Conservation (phyloP, 2,329 filamentous ascomycete genomes). For the Lachnellula suecica region DNA sequence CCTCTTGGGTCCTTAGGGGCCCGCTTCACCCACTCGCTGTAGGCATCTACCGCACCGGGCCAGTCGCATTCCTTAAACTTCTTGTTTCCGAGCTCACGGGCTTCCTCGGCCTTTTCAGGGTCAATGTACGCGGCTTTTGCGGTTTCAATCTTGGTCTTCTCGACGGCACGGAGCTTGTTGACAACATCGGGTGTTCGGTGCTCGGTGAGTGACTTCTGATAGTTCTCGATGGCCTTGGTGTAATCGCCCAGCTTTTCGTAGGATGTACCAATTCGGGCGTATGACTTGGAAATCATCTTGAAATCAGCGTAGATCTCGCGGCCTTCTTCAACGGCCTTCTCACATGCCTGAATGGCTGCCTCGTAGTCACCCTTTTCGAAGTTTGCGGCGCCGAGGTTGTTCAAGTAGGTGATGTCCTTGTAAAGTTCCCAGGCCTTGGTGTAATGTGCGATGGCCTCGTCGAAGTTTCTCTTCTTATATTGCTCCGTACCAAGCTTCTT, state of each 20-base stretch:
- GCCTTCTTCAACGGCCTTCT: constrained; percentile 86
- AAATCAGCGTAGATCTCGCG: constrained; percentile 91
- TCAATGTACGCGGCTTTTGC: constrained; percentile 82
- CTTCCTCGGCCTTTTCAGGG: constrained; percentile 90
- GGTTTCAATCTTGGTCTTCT: constrained; percentile 79
- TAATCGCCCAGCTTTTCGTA: constrained; percentile 90
- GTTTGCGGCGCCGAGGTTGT: constrained; percentile 90
- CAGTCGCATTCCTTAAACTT: constrained; percentile 98
- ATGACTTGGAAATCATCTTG: constrained; percentile 98
- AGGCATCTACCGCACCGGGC: constrained; percentile 91
- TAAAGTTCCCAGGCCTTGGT: constrained; percentile 88
- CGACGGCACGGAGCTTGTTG: constrained; percentile 84
- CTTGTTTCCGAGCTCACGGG: constrained; percentile 89
- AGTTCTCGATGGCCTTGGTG: constrained; percentile 78
- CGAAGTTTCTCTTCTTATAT: constrained; percentile 98
- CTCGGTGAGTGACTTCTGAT: constrained; percentile 91
- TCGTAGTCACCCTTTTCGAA: constrained; percentile 97
- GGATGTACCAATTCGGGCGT: constrained; percentile 88
- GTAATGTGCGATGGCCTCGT: constrained; percentile 93
- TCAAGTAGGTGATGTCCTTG: constrained; percentile 97
- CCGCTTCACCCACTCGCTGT: constrained; percentile 95
- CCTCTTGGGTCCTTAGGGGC: constrained; percentile 89
- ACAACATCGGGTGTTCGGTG: constrained; percentile 94
- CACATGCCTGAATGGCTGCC: constrained; percentile 81
- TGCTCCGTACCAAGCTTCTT: constrained; percentile 91